Percentiles rank a stretch among this genome's conserved stretches.
phyloP scores from a whole-genome alignment of 768 basidiomycete genomes.

The Phaffia tasmanica region DNA sequence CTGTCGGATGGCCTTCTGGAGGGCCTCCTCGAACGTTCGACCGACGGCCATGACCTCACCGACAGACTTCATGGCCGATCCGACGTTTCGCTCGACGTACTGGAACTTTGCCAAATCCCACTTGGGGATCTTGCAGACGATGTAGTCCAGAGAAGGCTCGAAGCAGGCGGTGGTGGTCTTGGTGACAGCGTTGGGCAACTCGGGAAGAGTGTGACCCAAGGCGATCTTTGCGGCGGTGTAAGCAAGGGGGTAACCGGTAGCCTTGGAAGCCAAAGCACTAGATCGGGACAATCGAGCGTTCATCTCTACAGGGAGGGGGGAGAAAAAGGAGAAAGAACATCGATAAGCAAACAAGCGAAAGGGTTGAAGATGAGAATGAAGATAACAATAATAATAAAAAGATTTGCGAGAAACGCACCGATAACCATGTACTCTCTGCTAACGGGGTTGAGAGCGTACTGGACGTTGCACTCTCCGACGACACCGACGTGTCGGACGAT shows the following conservation, averaged over 20 bases:
- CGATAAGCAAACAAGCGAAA: background rate
- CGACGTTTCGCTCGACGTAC: slow-evolving; percentile 86
- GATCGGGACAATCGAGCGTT: slow-evolving; percentile 27
- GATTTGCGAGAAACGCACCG: slow-evolving; percentile 39
- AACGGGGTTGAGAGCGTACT: slow-evolving; percentile 90
- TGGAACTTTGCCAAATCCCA: slow-evolving; percentile 98
- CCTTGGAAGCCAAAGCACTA: slow-evolving; percentile 89
- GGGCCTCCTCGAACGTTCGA: slow-evolving; percentile 93
- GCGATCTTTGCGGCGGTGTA: slow-evolving; percentile 99
- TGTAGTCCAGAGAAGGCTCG: slow-evolving; percentile 96
- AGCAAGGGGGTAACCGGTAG: slow-evolving; percentile 95
- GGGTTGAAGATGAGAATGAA: background rate
- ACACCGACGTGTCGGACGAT: slow-evolving; percentile 55
- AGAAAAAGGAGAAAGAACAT: background rate
- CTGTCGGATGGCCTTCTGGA: slow-evolving; percentile 97
- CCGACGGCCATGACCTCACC: slow-evolving; percentile 99
- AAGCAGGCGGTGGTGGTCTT: slow-evolving; percentile 99
- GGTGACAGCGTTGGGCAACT: slow-evolving; percentile 96
- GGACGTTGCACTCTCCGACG: slow-evolving; percentile 67
- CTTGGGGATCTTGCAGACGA: slow-evolving; percentile 98
- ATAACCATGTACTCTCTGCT: slow-evolving; percentile 95
- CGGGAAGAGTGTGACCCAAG: slow-evolving; percentile 90
- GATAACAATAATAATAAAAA: no score
- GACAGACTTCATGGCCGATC: slow-evolving; percentile 97
- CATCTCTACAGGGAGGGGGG: slow-evolving; percentile 23